Evolutionary conservation across 2,329 filamentous ascomycete species (phyloP).

Genomic region (Sordariomycetes sp.): DNA sequence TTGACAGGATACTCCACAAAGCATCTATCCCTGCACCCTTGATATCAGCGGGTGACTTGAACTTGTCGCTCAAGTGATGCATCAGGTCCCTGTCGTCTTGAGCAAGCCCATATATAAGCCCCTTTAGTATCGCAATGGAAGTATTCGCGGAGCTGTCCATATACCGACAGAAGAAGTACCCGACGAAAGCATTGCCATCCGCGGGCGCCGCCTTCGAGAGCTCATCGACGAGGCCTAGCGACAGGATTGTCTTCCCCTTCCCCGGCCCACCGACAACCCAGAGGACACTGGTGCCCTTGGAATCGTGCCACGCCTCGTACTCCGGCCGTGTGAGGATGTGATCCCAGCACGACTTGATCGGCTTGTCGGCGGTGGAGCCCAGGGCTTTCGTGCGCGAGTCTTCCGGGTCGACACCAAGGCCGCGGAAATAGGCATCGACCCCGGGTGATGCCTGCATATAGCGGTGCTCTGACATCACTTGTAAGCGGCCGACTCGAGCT

Average conservation of each 20-base stretch:
- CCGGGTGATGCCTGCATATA: not conserved
- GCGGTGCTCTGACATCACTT: not conserved
- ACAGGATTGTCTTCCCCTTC: not conserved
- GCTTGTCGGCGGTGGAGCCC: not conserved
- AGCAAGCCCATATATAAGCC: not conserved
- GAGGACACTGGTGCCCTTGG: not conserved
- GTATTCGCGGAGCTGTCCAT: not conserved
- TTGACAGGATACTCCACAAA: not conserved
- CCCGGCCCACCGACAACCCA: not conserved
- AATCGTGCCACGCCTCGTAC: not conserved
- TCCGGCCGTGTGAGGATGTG: not conserved
- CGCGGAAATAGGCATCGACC: not conserved
- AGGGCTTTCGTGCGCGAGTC: not conserved
- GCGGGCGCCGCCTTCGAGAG: not conserved
- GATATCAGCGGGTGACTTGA: not conserved
- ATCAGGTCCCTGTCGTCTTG: not conserved
- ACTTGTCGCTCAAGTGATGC: not conserved
- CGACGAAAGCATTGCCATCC: not conserved
- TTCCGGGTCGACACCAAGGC: not conserved
- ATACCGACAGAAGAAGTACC: not conserved
- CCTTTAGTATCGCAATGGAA: not conserved
- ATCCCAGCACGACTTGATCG: not conserved
- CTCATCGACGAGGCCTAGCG: not conserved
- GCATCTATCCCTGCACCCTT: not conserved
- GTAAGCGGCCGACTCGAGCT: not conserved